phyloP scores from a whole-genome alignment of 2,329 filamentous ascomycete genomes.

The Hypoxylon sp. region DNA sequence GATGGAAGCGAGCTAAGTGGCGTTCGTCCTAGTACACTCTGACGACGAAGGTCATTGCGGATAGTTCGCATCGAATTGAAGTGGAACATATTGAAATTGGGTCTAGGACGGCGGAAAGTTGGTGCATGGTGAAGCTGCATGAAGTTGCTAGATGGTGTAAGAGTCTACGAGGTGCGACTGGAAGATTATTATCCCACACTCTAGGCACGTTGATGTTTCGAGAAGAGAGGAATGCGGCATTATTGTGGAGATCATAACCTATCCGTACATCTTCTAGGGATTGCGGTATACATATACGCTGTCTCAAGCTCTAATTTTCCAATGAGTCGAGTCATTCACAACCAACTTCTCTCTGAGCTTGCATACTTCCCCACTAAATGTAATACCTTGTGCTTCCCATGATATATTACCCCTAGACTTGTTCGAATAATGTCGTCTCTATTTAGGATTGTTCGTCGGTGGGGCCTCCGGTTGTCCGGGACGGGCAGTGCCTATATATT shows the following conservation, averaged over 20 bases:
- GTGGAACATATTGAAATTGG: neutral
- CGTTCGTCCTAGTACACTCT: neutral
- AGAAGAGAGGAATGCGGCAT: neutral
- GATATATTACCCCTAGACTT: neutral
- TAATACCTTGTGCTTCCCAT: neutral
- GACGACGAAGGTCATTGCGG: neutral
- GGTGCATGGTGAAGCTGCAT: neutral
- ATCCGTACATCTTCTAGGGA: no score
- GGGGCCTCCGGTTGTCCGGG: neutral
- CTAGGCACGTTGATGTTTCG: neutral
- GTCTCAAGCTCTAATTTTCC: neutral
- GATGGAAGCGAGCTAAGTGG: neutral
- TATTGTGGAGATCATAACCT: no score
- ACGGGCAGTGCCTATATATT: neutral
- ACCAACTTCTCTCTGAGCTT: neutral
- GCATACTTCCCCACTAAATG: neutral
- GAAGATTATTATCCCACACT: neutral
- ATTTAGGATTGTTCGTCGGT: constrained; percentile 5
- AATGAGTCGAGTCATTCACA: neutral
- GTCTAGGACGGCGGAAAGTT: neutral
- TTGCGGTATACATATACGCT: neutral
- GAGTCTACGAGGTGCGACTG: neutral
- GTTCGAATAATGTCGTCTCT: neutral
- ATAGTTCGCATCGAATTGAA: neutral
- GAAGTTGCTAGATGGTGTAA: no score